phyloP scores from a whole-genome alignment of 2,329 filamentous ascomycete genomes.

The Nemania diffusa region DNA sequence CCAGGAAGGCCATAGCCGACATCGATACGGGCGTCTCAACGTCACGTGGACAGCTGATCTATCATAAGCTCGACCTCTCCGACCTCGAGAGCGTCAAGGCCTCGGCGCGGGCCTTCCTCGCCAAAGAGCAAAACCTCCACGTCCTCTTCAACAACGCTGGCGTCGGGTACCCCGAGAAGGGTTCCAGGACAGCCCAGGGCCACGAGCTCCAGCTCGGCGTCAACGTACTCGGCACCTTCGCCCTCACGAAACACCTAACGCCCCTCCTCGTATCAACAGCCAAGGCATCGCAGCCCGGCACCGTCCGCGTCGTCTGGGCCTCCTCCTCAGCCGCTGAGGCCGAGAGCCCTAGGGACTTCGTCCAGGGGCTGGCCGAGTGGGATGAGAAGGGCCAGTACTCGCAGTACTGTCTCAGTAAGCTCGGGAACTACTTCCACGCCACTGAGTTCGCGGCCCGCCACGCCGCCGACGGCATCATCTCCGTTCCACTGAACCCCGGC shows the following conservation, averaged over 20 bases:
- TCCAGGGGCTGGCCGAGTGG: not conserved
- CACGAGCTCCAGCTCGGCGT: constrained; percentile 44
- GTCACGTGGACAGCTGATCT: constrained; percentile 19
- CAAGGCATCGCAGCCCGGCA: not conserved
- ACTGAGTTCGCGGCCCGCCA: constrained; percentile 33
- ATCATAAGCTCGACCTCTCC: constrained; percentile 29
- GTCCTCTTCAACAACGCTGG: constrained; percentile 39
- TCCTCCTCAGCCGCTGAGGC: constrained; percentile 6
- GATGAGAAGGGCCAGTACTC: not conserved
- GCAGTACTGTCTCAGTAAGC: not conserved
- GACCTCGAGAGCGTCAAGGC: constrained; percentile 30
- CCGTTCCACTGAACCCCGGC: constrained; percentile 29
- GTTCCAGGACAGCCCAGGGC: constrained; percentile 40
- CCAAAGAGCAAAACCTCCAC: constrained; percentile 29
- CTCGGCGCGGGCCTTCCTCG: constrained; percentile 27
- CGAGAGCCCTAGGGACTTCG: not conserved
- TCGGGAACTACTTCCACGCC: constrained; percentile 33
- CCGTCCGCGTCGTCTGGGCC: constrained; percentile 42
- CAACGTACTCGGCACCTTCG: constrained; percentile 41
- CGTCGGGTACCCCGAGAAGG: constrained; percentile 12
- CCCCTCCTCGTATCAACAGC: constrained; percentile 35
- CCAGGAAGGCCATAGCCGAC: constrained; percentile 17
- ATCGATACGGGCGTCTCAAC: constrained; percentile 16
- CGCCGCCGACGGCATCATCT: constrained; percentile 25
- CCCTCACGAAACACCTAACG: constrained; percentile 41